A percentile compares a stretch with the other conserved stretches of the same genome.
These are phyloP conservation scores for Ajuga reptans DNA, from an alignment of 305 asterid species.

Conservation along the genomic window DNA sequence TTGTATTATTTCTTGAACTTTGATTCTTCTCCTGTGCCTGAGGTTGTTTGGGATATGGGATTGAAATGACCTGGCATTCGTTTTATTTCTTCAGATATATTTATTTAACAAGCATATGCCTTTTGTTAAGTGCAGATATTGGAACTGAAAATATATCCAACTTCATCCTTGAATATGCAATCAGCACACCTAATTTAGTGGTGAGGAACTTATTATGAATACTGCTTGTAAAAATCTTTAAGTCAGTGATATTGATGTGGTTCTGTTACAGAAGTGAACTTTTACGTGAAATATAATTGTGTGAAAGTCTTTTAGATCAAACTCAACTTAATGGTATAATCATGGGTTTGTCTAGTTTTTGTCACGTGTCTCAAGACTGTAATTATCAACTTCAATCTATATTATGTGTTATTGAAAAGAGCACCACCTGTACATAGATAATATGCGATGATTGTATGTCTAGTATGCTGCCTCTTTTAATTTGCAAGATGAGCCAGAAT, in stretches of 20 bases:
- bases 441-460: slow-evolving; percentile 7
- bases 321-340: slow-evolving; percentile 12
- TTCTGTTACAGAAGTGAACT: slow-evolving; percentile 12
- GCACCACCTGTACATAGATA: not conserved
- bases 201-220: slow-evolving; percentile 70
- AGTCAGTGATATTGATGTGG: slow-evolving; percentile 25
- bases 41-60: not conserved
- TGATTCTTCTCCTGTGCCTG: not conserved
- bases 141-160: slow-evolving; percentile 52
- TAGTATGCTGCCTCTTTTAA: not conserved
- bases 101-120: slow-evolving; percentile 14
- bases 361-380: not conserved
- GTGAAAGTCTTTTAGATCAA: slow-evolving; percentile 14
- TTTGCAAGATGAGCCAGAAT: slow-evolving; percentile 6
- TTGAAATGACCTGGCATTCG: slow-evolving; percentile 13
- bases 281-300: slow-evolving; percentile 15
- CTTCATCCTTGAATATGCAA: slow-evolving; percentile 46
- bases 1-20: not conserved
- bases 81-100: slow-evolving; percentile 14
- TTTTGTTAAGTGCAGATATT: slow-evolving; percentile 39
- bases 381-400: slow-evolving; percentile 8
- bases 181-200: slow-evolving; percentile 54
- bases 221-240: slow-evolving; percentile 31
- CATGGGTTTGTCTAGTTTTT: not conserved
- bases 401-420: slow-evolving; percentile 1